phyloP scores from a whole-genome alignment of 2,329 filamentous ascomycete genomes.

The Chaetomiaceae sp. region DNA sequence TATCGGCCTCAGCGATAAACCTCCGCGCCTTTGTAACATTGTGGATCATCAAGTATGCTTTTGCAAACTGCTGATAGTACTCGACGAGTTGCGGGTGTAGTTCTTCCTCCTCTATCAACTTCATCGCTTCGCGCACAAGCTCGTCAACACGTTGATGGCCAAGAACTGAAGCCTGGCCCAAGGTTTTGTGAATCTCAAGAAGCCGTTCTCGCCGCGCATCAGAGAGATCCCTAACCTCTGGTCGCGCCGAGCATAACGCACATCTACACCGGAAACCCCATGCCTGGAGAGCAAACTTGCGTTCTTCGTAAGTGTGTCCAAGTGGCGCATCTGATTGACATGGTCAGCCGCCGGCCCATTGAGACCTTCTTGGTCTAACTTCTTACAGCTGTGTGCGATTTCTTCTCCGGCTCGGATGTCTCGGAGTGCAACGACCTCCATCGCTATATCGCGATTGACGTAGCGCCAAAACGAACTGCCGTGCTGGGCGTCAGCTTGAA shows the following conservation, averaged over 20 bases:
- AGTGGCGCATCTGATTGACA: slow-evolving; percentile 25
- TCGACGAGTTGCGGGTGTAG: slow-evolving; percentile 29
- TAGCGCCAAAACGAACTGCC: slow-evolving; percentile 25
- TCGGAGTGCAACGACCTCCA: slow-evolving; percentile 25
- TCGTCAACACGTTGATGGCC: slow-evolving; percentile 1
- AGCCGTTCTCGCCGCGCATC: slow-evolving; percentile 25
- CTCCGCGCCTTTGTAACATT: slow-evolving; percentile 16
- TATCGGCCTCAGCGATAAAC: slow-evolving; percentile 16
- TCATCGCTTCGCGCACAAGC: slow-evolving; percentile 23
- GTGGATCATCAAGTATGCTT: slow-evolving; percentile 23
- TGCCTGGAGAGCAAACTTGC: slow-evolving; percentile 15
- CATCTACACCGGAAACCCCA: slow-evolving; percentile 29
- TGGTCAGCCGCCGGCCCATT: neutral
- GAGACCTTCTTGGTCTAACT: no score
- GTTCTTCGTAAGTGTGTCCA: slow-evolving; percentile 21
- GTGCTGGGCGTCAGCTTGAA: neutral
- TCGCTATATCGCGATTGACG: slow-evolving; percentile 18
- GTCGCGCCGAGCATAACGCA: slow-evolving; percentile 21
- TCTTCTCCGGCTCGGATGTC: slow-evolving; percentile 24
- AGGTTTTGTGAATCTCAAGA: slow-evolving; percentile 23
- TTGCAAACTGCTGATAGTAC: slow-evolving; percentile 27
- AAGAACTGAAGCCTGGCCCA: slow-evolving; percentile 9
- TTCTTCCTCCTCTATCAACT: slow-evolving; percentile 26
- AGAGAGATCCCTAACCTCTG: slow-evolving; percentile 11
- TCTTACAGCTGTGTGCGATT: slow-evolving; percentile 26